These are phyloP conservation scores for Clitoria ternatea DNA, from an alignment of 306 rosid genomes.

Conservation along the genomic window DNA sequence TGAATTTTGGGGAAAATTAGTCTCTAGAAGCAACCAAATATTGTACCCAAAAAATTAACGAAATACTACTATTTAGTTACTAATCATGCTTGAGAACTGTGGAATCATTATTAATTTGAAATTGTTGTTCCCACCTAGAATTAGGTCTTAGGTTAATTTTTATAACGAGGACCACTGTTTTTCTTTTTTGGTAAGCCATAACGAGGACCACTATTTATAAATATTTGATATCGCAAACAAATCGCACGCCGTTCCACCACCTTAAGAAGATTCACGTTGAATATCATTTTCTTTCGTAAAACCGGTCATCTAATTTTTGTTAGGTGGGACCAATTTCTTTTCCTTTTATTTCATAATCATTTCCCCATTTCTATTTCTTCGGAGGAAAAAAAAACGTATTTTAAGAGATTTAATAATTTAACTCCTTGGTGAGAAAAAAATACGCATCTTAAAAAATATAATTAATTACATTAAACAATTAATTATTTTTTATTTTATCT, in stretches of 20 bases:
- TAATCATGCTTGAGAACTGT: conserved; percentile 14
- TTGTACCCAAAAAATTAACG: no score
- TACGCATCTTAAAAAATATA: no score
- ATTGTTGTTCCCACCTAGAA: conserved; percentile 21
- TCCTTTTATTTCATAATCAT: background rate
- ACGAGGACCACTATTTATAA: conserved; percentile 2
- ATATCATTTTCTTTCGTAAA: background rate
- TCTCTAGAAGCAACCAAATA: background rate
- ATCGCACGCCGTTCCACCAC: background rate
- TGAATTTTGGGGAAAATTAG: background rate
- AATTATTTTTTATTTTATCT: no score
- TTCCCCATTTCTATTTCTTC: no score
- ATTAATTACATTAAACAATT: no score
- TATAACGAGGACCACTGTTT: background rate
- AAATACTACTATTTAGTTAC: background rate
- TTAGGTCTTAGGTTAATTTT: conserved; percentile 25
- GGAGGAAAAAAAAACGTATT: no score
- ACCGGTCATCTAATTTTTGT: background rate
- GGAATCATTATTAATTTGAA: conserved; percentile 14
- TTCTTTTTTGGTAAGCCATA: no score
- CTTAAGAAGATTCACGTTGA: conserved; percentile 7
- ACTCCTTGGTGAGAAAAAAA: no score
- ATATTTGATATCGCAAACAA: background rate
- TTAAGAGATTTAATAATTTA: no score
- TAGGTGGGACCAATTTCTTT: background rate